These are phyloP conservation scores for Pichia sp. DNA, from an alignment of 1,139 yeast species.

Conservation along the genomic window DNA sequence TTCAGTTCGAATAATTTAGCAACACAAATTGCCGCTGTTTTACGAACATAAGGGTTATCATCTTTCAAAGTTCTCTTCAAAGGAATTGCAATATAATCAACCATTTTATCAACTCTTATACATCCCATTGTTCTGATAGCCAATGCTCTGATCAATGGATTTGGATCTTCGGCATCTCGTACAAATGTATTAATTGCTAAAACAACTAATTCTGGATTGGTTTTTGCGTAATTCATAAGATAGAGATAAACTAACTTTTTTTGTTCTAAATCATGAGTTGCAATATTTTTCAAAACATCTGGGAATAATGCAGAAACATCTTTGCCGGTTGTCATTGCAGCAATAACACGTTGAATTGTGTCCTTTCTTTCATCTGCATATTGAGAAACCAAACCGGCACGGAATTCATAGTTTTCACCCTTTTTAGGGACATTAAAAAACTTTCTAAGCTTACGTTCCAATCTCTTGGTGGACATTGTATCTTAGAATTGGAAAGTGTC, in stretches of 20 bases:
- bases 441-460: constrained; percentile 46
- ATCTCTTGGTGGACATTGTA: constrained; percentile 16
- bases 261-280: constrained; percentile 94
- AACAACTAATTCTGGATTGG: constrained; percentile 92
- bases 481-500: background rate
- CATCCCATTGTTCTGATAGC: constrained; percentile 99
- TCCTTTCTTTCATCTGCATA: constrained; percentile 92
- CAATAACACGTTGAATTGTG: constrained; percentile 93
- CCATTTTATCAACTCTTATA: constrained; percentile 90
- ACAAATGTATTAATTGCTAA: constrained; percentile 97
- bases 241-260: constrained; percentile 92
- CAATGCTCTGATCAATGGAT: constrained; percentile 90
- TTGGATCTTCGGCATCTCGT: constrained; percentile 93
- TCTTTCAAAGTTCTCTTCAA: constrained; percentile 77
- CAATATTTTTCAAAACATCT: constrained; percentile 91
- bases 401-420: constrained; percentile 81
- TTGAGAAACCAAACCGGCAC: constrained; percentile 87
- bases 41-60: constrained; percentile 95
- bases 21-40: constrained; percentile 96
- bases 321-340: constrained; percentile 98
- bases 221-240: constrained; percentile 93
- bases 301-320: constrained; percentile 95
- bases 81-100: constrained; percentile 90
- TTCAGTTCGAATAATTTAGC: constrained; percentile 90
- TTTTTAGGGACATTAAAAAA: constrained; percentile 55